Percentiles rank a stretch among this genome's conserved stretches.
Conservation (phyloP, 306 rosid genomes). For the Cicer pinnatifidum region DNA sequence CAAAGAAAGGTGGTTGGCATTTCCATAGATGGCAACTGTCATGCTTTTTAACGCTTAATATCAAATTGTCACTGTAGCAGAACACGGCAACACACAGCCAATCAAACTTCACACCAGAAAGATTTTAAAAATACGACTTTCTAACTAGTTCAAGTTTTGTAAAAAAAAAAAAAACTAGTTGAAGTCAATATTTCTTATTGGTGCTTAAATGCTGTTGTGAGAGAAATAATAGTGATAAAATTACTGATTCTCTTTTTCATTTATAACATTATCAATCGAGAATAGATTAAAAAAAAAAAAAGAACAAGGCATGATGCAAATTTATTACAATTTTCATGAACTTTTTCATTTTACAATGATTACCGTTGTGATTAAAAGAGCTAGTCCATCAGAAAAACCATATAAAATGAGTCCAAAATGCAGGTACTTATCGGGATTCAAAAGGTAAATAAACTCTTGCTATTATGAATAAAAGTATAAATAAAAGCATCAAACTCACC, state of each 20-base stretch:
- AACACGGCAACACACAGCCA: background rate
- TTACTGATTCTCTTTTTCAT: background rate
- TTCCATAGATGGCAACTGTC: slow-evolving; percentile 4
- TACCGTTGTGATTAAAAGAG: slow-evolving; percentile 33
- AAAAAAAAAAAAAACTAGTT: background rate
- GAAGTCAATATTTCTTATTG: slow-evolving; percentile 1
- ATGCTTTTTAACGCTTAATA: background rate
- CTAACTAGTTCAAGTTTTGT: background rate
- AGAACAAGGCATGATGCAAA: background rate
- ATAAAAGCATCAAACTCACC: slow-evolving; percentile 43
- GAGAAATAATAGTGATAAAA: background rate
- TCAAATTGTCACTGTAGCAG: background rate
- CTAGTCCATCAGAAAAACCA: slow-evolving; percentile 15
- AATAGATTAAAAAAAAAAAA: slow-evolving; percentile 24
- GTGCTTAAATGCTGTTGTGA: slow-evolving; percentile 13
- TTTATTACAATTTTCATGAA: background rate
- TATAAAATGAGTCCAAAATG: slow-evolving; percentile 17
- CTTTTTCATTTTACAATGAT: slow-evolving; percentile 2
- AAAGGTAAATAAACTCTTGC: background rate
- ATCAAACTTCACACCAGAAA: background rate
- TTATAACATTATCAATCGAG: slow-evolving; percentile 14
- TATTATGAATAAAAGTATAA: slow-evolving; percentile 5
- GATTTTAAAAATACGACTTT: slow-evolving; percentile 6
- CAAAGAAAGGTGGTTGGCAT: too few relatives aligned
- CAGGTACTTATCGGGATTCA: slow-evolving; percentile 2